Percentiles rank a stretch among this genome's conserved stretches.
Conservation (phyloP, 2,329 filamentous ascomycete genomes). For the Exophiala xenobiotica region DNA sequence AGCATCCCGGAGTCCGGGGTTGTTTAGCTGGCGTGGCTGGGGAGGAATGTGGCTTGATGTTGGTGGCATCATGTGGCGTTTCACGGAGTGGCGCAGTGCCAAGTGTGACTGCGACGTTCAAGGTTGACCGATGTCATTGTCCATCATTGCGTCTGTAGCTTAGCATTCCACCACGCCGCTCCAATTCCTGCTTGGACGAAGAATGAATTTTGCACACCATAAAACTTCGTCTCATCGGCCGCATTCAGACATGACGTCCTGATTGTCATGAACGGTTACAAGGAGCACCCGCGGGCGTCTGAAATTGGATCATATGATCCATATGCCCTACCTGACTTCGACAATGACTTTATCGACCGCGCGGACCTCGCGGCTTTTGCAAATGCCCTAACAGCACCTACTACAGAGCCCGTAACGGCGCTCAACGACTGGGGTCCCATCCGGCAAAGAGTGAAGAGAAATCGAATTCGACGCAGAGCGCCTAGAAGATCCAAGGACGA, state of each 20-base stretch:
- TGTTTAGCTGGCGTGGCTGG: too few species aligned
- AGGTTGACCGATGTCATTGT: neutral
- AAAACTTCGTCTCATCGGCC: too few species aligned
- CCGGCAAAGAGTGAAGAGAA: slow-evolving; percentile 64
- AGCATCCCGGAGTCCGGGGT: too few species aligned
- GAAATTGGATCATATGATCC: slow-evolving; percentile 19
- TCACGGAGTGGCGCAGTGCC: neutral
- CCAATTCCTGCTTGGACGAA: too few species aligned
- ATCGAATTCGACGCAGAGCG: slow-evolving; percentile 44
- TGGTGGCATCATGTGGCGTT: slow-evolving; percentile 2
- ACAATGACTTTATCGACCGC: slow-evolving; percentile 72
- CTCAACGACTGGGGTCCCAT: slow-evolving; percentile 96
- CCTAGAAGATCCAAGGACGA: slow-evolving; percentile 72
- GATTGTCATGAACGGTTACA: slow-evolving; percentile 5
- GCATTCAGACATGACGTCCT: too few species aligned
- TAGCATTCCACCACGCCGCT: neutral
- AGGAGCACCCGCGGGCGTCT: neutral
- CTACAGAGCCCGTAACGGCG: slow-evolving; percentile 75
- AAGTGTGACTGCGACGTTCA: too few species aligned
- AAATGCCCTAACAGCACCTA: slow-evolving; percentile 76
- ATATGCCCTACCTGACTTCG: slow-evolving; percentile 67
- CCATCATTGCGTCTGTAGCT: neutral
- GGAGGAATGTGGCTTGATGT: neutral
- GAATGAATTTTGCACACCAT: too few species aligned
- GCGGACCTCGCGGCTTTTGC: slow-evolving; percentile 77